Base-by-base conservation (phyloP, 495 filamentous ascomycete species). In the Xylaria nigripes region DNA sequence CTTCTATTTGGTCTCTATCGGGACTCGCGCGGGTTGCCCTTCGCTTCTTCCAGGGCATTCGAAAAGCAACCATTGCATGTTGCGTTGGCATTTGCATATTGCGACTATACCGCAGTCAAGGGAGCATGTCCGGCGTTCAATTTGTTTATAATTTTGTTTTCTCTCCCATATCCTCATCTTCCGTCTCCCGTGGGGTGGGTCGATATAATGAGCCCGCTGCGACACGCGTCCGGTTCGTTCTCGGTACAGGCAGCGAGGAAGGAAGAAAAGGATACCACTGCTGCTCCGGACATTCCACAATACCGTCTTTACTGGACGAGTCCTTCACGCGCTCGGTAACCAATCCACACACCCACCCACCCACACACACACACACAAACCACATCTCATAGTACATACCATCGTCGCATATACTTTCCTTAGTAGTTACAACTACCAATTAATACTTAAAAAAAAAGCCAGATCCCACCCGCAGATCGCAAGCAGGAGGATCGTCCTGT, bases 101-200 rank as follows among this genome's bases (percentile, higher is more conserved):
- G 45, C 38, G 29, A 50, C 36, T 27, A 44, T 38, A 41, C 10
- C 19, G 25, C 25, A n/a, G 27, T 44, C 38, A 19, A 45, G 24
- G 45, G 29, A 50, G 53, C 46, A 50, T 55, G 46, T 22, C 30
- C 40, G 53, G 53, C 46, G 53, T 55, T 45, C 21, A 21, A 24
- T 13, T 54, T 38, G 45, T 34, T 50, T 45, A 29, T 13, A n/a
- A 2, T 45, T 32, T 34, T 40, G 19, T 16, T 27, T 7, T 19
- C 19, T 40, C 32, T 1, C 19, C 9, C 30, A n/a, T n/a, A n/a
- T 47, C n/a, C 45, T 12, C 2, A n/a, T 25, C 25, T 32, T 19
- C 22, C 45, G 29, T 18, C 16, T 32, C 5, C 22, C 34, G 45
- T 29, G 21, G 2, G 23, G 25, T 23, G 19, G 29, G n/a, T 24